Conservation (phyloP, 2,329 filamentous ascomycete genomes). For the Colletotrichum sp. region DNA sequence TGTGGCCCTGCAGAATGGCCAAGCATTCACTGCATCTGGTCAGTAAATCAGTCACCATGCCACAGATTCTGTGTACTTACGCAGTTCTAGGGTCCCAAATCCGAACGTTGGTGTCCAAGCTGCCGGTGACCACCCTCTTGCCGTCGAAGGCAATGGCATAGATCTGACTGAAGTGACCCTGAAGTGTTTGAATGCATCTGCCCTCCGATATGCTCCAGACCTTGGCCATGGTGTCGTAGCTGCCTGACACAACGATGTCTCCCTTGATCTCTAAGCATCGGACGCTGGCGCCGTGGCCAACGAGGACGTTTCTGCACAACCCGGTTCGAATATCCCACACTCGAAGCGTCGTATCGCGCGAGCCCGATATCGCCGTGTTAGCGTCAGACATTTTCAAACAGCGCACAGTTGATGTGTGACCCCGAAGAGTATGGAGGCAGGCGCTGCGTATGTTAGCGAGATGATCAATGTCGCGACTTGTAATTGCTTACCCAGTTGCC, state of each 20-base stretch:
- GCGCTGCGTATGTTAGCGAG: conserved; percentile 51
- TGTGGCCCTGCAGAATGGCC: conserved; percentile 94
- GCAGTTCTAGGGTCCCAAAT: conserved; percentile 95
- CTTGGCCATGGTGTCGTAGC: conserved; percentile 95
- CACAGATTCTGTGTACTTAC: conserved; percentile 50
- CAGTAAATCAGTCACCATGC: conserved; percentile 27
- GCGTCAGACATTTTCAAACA: conserved; percentile 97
- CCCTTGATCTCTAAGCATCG: conserved; percentile 95
- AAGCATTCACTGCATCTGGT: conserved; percentile 69
- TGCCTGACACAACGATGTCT: conserved; percentile 96
- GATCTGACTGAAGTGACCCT: conserved; percentile 97
- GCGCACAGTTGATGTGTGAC: conserved; percentile 94
- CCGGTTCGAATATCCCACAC: conserved; percentile 95
- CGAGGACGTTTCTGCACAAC: conserved; percentile 86
- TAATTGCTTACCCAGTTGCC: conserved; percentile 75
- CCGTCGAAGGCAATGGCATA: conserved; percentile 99
- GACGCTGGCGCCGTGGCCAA: conserved; percentile 95
- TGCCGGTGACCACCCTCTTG: conserved; percentile 89
- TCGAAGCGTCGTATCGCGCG: conserved; percentile 89
- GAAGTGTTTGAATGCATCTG: conserved; percentile 85
- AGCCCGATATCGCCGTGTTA: conserved; percentile 94
- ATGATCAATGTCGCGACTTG: background rate
- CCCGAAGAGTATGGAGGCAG: conserved; percentile 82
- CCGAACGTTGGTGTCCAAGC: conserved; percentile 92
- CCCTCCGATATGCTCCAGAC: conserved; percentile 99